These are phyloP conservation scores for Singerocomus inundabilis DNA, from an alignment of 1,284 basidiomycete genomes.

Conservation along the genomic window DNA sequence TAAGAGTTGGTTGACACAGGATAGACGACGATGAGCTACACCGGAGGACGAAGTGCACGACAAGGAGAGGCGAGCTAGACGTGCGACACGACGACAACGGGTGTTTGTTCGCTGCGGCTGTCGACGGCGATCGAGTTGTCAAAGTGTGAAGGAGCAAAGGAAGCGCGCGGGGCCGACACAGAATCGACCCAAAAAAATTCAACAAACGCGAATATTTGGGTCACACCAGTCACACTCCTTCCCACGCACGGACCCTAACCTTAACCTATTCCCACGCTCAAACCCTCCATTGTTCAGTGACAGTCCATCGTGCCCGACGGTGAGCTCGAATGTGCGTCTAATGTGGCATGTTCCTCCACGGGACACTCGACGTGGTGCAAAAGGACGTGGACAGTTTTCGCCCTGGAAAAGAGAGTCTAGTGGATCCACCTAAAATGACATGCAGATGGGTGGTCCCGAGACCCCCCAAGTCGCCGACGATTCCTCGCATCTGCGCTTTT, in stretches of 20 bases:
- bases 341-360: background rate
- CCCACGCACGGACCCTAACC: slow-evolving; percentile 44
- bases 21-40: slow-evolving; percentile 19
- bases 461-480: slow-evolving; percentile 23
- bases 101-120: slow-evolving; percentile 33
- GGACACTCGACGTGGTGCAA: background rate
- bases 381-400: background rate
- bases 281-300: slow-evolving; percentile 20
- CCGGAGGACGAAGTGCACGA: slow-evolving; percentile 25
- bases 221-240: slow-evolving; percentile 36
- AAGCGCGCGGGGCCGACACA: slow-evolving; percentile 46
- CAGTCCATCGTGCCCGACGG: slow-evolving; percentile 2
- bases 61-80: slow-evolving; percentile 23
- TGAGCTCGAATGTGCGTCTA: slow-evolving; percentile 1
- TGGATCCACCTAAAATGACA: background rate
- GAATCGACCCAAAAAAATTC: slow-evolving; percentile 40
- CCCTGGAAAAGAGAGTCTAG: background rate
- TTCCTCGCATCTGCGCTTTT: slow-evolving; percentile 3
- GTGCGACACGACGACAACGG: slow-evolving; percentile 33
- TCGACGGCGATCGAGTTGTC: slow-evolving; percentile 40
- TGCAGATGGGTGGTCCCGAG: slow-evolving; percentile 25
- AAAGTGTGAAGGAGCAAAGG: slow-evolving; percentile 44
- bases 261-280: slow-evolving; percentile 34
- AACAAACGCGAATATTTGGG: slow-evolving; percentile 42
- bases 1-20: slow-evolving; percentile 21